These are phyloP conservation scores for Colletotrichum sojae DNA, from an alignment of 2,329 filamentous ascomycete species.

Conservation along the genomic window DNA sequence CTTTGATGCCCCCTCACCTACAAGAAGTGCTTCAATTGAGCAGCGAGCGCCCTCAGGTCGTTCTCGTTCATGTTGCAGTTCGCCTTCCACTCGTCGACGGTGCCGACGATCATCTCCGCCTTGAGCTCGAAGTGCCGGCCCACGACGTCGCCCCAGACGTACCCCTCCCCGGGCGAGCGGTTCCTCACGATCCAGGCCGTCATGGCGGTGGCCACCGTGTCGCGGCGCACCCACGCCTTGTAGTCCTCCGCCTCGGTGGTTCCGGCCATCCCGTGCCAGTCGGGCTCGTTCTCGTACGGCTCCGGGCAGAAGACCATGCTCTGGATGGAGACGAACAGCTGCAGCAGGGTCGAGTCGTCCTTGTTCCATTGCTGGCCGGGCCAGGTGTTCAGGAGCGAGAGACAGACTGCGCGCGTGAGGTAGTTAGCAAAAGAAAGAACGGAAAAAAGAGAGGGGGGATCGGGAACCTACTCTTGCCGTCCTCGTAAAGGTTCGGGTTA, in stretches of 20 bases:
- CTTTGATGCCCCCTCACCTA: too few species aligned
- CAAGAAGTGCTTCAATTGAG: too few species aligned
- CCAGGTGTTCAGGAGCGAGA: constrained; percentile 66
- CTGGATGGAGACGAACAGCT: constrained; percentile 69
- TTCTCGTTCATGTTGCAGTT: background rate
- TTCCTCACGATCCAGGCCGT: constrained; percentile 44
- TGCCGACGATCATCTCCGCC: background rate
- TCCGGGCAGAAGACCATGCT: constrained; percentile 69
- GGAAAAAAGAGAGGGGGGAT: constrained; percentile 44
- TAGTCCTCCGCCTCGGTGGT: constrained; percentile 43
- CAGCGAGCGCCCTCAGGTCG: background rate
- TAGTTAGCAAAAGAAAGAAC: constrained; percentile 1
- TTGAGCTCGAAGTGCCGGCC: constrained; percentile 13
- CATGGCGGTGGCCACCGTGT: constrained; percentile 50
- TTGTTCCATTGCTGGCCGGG: constrained; percentile 61
- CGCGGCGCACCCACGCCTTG: constrained; percentile 46
- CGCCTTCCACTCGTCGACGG: background rate
- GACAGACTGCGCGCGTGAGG: constrained; percentile 55
- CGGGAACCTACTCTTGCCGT: constrained; percentile 54
- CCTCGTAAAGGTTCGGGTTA: constrained; percentile 66
- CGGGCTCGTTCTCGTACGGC: constrained; percentile 70
- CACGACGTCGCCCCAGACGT: constrained; percentile 21
- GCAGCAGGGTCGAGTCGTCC: constrained; percentile 63
- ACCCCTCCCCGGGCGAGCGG: background rate
- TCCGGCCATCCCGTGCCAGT: constrained; percentile 42